These are phyloP conservation scores for Hericium erinaceus DNA, from an alignment of 768 basidiomycete genomes.

Conservation along the genomic window DNA sequence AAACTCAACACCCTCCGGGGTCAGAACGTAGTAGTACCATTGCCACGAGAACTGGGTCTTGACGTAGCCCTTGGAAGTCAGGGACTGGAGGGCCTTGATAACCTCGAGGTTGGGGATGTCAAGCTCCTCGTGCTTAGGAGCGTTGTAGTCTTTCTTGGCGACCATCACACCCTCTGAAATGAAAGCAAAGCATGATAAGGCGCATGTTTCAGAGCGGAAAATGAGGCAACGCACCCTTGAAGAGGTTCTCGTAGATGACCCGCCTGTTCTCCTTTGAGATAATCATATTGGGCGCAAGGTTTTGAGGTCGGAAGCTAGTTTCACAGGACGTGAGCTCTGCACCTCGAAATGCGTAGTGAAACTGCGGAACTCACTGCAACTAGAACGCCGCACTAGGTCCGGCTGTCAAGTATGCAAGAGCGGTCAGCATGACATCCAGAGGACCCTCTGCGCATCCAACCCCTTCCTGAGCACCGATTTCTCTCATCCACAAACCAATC, in stretches of 20 bases:
- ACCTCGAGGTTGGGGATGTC: constrained; percentile 59
- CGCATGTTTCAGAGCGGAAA: neutral
- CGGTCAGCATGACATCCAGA: constrained; percentile 12
- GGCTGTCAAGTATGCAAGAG: constrained; percentile 15
- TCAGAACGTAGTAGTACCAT: constrained; percentile 97
- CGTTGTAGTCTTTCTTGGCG: constrained; percentile 99
- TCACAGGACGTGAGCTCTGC: neutral
- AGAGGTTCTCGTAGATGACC: constrained; percentile 98
- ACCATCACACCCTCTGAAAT: constrained; percentile 89
- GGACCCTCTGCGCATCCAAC: neutral
- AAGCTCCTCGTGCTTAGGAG: constrained; percentile 89
- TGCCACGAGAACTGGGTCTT: constrained; percentile 99
- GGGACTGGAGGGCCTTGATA: constrained; percentile 62
- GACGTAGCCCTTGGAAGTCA: constrained; percentile 73
- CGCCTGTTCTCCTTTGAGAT: constrained; percentile 94
- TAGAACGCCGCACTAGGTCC: constrained; percentile 26
- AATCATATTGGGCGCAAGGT: constrained; percentile 64
- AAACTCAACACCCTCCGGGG: constrained; percentile 94
- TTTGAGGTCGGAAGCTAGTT: constrained; percentile 23
- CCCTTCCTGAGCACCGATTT: neutral
- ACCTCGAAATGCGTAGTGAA: neutral
- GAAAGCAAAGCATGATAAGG: neutral
- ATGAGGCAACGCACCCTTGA: constrained; percentile 72
- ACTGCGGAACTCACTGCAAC: constrained; percentile 26
- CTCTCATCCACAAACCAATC: neutral